Evolutionary conservation across 345 rosid species (phyloP).

Genomic region (Fremontodendron californicum): DNA sequence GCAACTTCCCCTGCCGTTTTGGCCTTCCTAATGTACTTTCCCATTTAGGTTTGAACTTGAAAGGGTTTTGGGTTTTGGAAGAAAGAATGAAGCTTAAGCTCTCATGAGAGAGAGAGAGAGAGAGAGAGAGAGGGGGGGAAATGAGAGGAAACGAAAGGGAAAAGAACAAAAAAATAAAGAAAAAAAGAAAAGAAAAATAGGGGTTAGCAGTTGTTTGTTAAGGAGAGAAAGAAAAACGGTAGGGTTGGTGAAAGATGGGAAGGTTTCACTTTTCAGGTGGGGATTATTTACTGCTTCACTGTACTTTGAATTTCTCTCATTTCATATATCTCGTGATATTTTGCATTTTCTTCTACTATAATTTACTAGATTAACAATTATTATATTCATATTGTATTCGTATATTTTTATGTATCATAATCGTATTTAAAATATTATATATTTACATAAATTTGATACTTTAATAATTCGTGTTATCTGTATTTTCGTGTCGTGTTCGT

Average conservation of each 20-base stretch:
- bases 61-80: not conserved
- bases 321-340: not conserved
- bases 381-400: too few species aligned
- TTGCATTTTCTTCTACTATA: too few species aligned
- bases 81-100: not conserved
- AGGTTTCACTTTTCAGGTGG: not conserved
- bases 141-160: not conserved
- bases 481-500: too few species aligned
- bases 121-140: not conserved
- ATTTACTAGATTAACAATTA: too few species aligned
- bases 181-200: not conserved
- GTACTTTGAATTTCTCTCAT: not conserved
- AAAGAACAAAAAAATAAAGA: too few species aligned
- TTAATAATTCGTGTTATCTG: too few species aligned
- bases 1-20: slow-evolving; percentile 58
- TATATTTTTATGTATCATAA: too few species aligned
- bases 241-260: slow-evolving; percentile 9
- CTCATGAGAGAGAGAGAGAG: slow-evolving; percentile 20
- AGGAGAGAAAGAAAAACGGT: too few species aligned
- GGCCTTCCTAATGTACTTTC: slow-evolving; percentile 76
- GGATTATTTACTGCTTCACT: not conserved
- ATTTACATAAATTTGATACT: too few species aligned
- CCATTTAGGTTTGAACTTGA: slow-evolving; percentile 44
- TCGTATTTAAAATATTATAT: too few species aligned
- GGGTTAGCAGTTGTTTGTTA: slow-evolving; percentile 2